Base-by-base conservation (phyloP, 139 green algal genomes). In the Picochlorum costavermella region DNA sequence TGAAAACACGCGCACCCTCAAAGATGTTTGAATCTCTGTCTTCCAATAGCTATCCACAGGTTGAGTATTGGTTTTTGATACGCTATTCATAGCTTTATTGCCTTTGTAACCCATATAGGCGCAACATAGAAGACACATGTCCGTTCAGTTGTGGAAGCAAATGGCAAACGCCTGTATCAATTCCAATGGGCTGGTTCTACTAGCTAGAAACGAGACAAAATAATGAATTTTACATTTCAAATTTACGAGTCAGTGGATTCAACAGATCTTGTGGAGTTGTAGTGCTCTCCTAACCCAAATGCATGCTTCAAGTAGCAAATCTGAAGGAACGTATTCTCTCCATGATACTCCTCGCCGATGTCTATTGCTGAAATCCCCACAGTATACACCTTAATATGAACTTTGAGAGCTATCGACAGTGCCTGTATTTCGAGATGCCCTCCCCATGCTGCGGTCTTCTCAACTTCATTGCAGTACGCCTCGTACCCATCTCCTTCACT, bases 251-350 rank as follows among this genome's bases (percentile, higher is more conserved):
- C 13, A 63, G 72, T 65, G 5, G 31, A 11, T 2, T 58, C 57
- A 36, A 64, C 46, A 64, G 64, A 57, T 23, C 46, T 20, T 23
- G 46, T 53, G 9, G 12, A 25, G 67, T 98, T 96, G 75, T 97
- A 98, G 68, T 98, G 92, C 75, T 96, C 88, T 1, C 92, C 92
- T 30, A 97, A 78, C 0, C 83, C 90, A 66, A 88, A 96, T 4
- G 89, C 89, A 63, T 98, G 92, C 43, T 77, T 74, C 65, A 94
- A 69, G 74, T 94, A 98, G 65, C 85, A 91, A 56, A 98, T 49
- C 48, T 71, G 63, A 56, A 96, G 60, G 37, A 74, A 56, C 9
- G 69, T 29, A 5, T 63, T 63, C 55, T 44, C 16, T 58, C 64
- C 70, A 45, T 51, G 58, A 68, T 78, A 84, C 43, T 92, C 80